Base-by-base conservation (phyloP, 208 protist genomes). In the Jaenimonas drosophilae region DNA sequence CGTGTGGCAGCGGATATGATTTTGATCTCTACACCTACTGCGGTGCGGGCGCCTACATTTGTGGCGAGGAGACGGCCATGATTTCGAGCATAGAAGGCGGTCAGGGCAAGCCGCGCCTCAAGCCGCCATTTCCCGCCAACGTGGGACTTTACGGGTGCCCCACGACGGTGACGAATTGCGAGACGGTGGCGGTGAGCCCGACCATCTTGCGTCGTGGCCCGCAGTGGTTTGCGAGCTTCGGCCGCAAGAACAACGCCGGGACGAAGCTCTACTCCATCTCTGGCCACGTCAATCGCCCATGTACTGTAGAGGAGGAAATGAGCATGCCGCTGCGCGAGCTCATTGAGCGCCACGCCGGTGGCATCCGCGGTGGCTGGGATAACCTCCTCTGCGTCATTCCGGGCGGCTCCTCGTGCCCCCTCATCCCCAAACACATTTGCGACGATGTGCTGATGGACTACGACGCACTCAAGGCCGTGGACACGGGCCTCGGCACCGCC, bases 41-140 rank as follows among this genome's bases (percentile, higher is more conserved):
- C 53, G 97, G 97, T 47, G 96, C 96, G 11, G 98, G 98, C 12
- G 98, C 98, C 14, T 99, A 99, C 74, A 99, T 99, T 64, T 99
- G 98, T 57, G 98, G 97, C 20, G 98, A 99, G 66, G 97, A 99
- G 64, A 99, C 98, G 29, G 92, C 87, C 5, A 94, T 99, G 71
- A 96, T 99, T 41, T 91, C 97, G 48, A 96, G 79, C 36, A 49
- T 99, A 21, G 97, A 99, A 60, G 97, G 97, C 26, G 96, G 96
- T 29, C 88, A 75, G 37, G 96, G 97, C 33, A 97, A 98, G 65
- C 97, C 97, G 33, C 76, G 97, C 40, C 78, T 99, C 54, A 99
- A 99, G 84, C 98, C 98, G 30, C 98, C 97, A 11, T 99, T 99
- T 75, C 98, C 98, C 2, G 98, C 98, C 9, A 97, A 97, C 55